phyloP scores from a whole-genome alignment of 2,329 filamentous ascomycete species.

The Claviceps sp. region DNA sequence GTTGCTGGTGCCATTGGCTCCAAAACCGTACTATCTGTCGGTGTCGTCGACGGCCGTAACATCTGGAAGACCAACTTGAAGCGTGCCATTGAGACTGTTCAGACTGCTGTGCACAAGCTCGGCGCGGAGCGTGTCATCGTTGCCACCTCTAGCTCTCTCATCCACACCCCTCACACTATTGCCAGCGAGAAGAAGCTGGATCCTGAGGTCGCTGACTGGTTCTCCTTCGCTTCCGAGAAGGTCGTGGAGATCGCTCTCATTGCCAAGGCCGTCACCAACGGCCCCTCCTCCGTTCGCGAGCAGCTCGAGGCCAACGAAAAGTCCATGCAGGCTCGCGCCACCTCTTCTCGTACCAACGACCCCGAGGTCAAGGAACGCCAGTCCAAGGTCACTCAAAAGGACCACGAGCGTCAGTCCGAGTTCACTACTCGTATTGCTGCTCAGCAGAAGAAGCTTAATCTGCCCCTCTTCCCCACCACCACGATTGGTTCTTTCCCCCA shows the following conservation, averaged over 20 bases:
- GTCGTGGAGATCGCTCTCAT: slow-evolving; percentile 78
- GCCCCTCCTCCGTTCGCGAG: slow-evolving; percentile 71
- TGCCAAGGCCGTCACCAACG: slow-evolving; percentile 92
- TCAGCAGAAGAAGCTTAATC: slow-evolving; percentile 85
- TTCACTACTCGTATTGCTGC: slow-evolving; percentile 76
- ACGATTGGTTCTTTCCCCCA: slow-evolving; percentile 99
- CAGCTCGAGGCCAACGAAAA: slow-evolving; percentile 95
- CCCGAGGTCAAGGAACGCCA: slow-evolving; percentile 94
- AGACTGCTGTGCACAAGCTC: slow-evolving; percentile 83
- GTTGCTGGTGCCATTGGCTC: slow-evolving; percentile 72
- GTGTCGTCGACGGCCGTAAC: slow-evolving; percentile 97
- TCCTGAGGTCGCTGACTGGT: slow-evolving; percentile 89
- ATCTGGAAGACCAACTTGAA: slow-evolving; percentile 99
- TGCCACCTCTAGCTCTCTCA: slow-evolving; percentile 90
- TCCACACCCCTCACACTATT: slow-evolving; percentile 96
- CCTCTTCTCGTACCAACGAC: slow-evolving; percentile 92
- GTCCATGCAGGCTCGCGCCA: slow-evolving; percentile 80
- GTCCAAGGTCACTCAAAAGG: slow-evolving; percentile 65
- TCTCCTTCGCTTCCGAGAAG: slow-evolving; percentile 97
- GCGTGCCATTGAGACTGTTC: slow-evolving; percentile 79
- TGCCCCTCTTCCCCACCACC: slow-evolving; percentile 95
- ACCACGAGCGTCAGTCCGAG: slow-evolving; percentile 85
- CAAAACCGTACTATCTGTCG: slow-evolving; percentile 82
- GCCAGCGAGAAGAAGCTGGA: slow-evolving; percentile 98
- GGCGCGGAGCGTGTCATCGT: slow-evolving; percentile 97